Conservation (phyloP, 2,329 filamentous ascomycete species). For the Sporothrix brunneoviolacea region DNA sequence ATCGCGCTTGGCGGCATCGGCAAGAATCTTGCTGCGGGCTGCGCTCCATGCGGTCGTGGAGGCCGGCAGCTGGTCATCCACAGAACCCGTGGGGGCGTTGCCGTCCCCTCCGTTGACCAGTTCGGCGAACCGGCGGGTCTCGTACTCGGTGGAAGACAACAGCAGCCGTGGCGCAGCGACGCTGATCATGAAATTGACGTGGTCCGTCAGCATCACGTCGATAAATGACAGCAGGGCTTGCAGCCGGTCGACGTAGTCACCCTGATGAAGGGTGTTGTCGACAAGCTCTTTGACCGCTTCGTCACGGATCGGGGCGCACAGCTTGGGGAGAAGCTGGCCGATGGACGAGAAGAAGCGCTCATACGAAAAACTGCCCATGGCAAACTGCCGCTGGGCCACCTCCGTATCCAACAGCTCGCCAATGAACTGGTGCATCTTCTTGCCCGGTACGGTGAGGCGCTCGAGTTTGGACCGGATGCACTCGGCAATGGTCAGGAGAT, state of each 20-base stretch:
- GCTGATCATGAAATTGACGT: conserved; percentile 73
- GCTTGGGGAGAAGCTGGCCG: conserved; percentile 65
- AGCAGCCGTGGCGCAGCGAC: conserved; percentile 65
- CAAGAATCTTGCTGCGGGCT: conserved; percentile 56
- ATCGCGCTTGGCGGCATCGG: conserved; percentile 62
- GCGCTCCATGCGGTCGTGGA: conserved; percentile 62
- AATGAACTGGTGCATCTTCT: conserved; percentile 68
- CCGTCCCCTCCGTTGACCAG: conserved; percentile 50
- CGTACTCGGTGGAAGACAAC: conserved; percentile 64
- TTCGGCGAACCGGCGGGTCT: conserved; percentile 63
- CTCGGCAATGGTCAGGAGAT: conserved; percentile 64
- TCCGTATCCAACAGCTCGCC: conserved; percentile 69
- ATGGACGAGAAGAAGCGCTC: conserved; percentile 74
- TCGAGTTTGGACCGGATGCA: conserved; percentile 67
- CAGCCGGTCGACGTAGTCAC: conserved; percentile 66
- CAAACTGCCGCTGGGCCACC: conserved; percentile 61
- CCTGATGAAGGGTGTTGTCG: conserved; percentile 52
- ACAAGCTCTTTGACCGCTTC: conserved; percentile 63
- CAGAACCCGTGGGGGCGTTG: conserved; percentile 42
- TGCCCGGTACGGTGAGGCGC: conserved; percentile 62
- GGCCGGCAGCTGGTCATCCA: conserved; percentile 34
- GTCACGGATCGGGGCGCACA: conserved; percentile 77
- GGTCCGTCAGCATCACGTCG: conserved; percentile 71
- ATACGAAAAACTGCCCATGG: conserved; percentile 69
- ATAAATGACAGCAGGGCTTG: conserved; percentile 70